A percentile compares a stretch with the other conserved stretches of the same genome.
Evolutionary conservation across 2,329 filamentous ascomycete genomes (phyloP).

Genomic region (Calonectria montana): DNA sequence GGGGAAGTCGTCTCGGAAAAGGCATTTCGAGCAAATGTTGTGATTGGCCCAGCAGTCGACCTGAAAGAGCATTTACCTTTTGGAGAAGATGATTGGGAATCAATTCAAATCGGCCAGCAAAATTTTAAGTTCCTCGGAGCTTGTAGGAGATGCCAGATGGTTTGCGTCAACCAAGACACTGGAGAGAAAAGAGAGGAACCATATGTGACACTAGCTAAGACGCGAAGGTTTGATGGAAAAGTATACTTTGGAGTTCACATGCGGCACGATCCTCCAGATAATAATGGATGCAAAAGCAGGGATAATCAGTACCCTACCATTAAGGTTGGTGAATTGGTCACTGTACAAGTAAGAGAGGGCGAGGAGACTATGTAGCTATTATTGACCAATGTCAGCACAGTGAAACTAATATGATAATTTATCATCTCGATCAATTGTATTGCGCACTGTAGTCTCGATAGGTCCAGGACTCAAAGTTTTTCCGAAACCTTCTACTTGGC

Average conservation of each 20-base stretch:
- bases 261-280: constrained; percentile 55
- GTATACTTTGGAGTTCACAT: constrained; percentile 91
- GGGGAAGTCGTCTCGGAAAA: constrained; percentile 75
- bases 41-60: constrained; percentile 65
- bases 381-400: not conserved
- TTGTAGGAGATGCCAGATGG: constrained; percentile 94
- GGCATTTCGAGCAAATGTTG: constrained; percentile 90
- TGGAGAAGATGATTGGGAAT: constrained; percentile 82
- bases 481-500: not conserved
- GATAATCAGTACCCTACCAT: constrained; percentile 54
- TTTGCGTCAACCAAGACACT: constrained; percentile 90
- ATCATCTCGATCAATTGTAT: not conserved
- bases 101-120: constrained; percentile 72
- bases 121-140: constrained; percentile 80
- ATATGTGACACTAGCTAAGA: constrained; percentile 89
- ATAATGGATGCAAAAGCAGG: constrained; percentile 15
- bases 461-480: not conserved
- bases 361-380: not conserved
- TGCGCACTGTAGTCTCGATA: not conserved
- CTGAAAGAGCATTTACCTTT: constrained; percentile 68
- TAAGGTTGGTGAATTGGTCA: constrained; percentile 60
- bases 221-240: constrained; percentile 83
- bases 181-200: constrained; percentile 85
- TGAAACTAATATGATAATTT: too few species aligned
- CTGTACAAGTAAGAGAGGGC: constrained; percentile 28